Base-by-base conservation (phyloP, 2,329 filamentous ascomycete genomes). In the Claviceps purpurea region DNA sequence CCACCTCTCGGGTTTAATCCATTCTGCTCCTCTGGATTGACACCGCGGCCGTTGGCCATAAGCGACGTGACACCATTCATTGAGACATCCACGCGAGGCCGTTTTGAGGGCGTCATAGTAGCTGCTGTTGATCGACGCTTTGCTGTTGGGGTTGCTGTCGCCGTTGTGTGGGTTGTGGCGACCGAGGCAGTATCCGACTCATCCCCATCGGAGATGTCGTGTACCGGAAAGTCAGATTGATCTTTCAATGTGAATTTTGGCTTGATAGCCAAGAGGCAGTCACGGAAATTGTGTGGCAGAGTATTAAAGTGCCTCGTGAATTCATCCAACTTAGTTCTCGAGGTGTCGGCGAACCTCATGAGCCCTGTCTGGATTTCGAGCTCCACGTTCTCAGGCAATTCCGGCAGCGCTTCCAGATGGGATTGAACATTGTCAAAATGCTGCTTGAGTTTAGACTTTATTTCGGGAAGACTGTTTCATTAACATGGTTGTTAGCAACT, bases 311-410 rank as follows among this genome's bases (percentile, higher is more conserved):
- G 55, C 8, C 65, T 67, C 13, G 66, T 66, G 48, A 78, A 78
- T 1, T 70, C 63, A 4, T 72, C 69, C 41, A 74, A 74, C 20
- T 75, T 70, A 5, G 87, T 66, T 1, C 81, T 70, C 0, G 70
- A 67, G 4, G 75, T 70, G 0, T 71, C 67, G 0, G 77, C 74
- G 55, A 91, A 82, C 0, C 68, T 69, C 13, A 72, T 70, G 0
- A 91, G 63, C 11, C 79, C 77, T 2, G 75, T 74, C 20, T 75
- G 75, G 0, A 94, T 74, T 10, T 82, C 78, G 0, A 82, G 70
- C n/a, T 82, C 76, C 0, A 89, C 77, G 44, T 89, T 87, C 0
- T 71, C 66, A 0, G 85, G 84, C 0, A 87, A 76, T 40, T 87
- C 83, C 0, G 86, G 86, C 0, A 90, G 73, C 0, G 66, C 68